These are phyloP conservation scores for Kitagawia praeruptora DNA, from an alignment of 129 eudicot species.

Conservation along the genomic window DNA sequence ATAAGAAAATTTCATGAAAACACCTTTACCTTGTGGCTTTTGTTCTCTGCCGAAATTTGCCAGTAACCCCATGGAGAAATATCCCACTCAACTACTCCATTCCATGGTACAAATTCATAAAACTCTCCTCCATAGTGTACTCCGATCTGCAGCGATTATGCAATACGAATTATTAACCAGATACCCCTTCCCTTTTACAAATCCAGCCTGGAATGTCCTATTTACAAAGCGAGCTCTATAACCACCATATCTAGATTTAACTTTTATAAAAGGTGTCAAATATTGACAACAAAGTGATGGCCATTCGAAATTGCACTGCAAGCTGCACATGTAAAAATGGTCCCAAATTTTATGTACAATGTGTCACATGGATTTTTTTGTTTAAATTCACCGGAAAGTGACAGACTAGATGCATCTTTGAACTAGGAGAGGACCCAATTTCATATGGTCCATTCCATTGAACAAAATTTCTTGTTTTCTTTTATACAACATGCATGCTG, in stretches of 20 bases:
- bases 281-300: background rate
- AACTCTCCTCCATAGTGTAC: constrained; percentile 74
- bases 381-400: constrained; percentile 24
- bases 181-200: background rate
- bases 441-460: background rate
- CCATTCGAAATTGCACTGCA: constrained; percentile 32
- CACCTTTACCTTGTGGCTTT: constrained; percentile 51
- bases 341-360: constrained; percentile 25
- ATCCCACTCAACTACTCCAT: constrained; percentile 82
- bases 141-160: constrained; percentile 55
- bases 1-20: background rate
- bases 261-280: background rate
- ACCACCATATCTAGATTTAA: background rate
- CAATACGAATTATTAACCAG: background rate
- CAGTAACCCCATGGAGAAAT: constrained; percentile 85
- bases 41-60: constrained; percentile 65
- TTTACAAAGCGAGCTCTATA: background rate
- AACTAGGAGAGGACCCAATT: background rate
- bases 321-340: constrained; percentile 63
- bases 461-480: background rate
- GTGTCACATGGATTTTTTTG: constrained; percentile 46
- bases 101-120: constrained; percentile 98
- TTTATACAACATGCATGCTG: background rate
- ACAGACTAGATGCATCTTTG: background rate
- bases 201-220: too few species aligned